Conservation (phyloP, 371 early-diverging fungal genomes). For the Actinomucor elegans region DNA sequence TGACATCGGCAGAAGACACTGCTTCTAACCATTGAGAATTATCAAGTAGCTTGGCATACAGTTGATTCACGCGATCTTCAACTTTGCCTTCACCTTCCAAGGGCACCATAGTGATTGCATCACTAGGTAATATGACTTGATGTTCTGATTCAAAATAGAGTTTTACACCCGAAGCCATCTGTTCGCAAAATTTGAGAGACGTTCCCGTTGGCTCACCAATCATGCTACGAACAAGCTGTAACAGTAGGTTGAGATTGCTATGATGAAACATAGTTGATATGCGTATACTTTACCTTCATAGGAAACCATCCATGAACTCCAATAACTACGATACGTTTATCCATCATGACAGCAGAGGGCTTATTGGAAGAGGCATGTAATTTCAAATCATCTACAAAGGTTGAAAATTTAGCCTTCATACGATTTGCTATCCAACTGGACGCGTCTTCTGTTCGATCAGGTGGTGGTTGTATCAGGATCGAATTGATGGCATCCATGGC, state of each 20-base stretch:
- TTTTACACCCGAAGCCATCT: constrained; percentile 72
- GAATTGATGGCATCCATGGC: constrained; percentile 17
- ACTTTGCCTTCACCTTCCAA: constrained; percentile 92
- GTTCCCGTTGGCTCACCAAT: constrained; percentile 95
- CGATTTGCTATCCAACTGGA: constrained; percentile 21
- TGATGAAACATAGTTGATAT: background rate
- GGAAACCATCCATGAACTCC: constrained; percentile 96
- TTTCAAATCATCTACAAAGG: constrained; percentile 37
- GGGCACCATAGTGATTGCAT: constrained; percentile 77
- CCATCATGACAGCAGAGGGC: constrained; percentile 16
- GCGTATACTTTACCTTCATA: constrained; percentile 38
- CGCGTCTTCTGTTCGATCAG: constrained; percentile 2
- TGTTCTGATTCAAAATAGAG: constrained; percentile 61
- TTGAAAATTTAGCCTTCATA: constrained; percentile 22
- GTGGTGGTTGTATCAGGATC: constrained; percentile 12
- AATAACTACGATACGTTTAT: constrained; percentile 60
- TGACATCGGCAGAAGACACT: constrained; percentile 71
- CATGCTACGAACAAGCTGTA: constrained; percentile 68
- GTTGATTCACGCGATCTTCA: constrained; percentile 74
- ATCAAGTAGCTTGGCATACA: constrained; percentile 67
- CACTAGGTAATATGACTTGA: constrained; percentile 54
- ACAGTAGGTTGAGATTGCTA: background rate
- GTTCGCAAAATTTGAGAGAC: constrained; percentile 82
- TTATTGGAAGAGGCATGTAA: background rate
- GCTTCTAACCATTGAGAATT: constrained; percentile 56